phyloP scores from a whole-genome alignment of 257 asterid species.

The Verbena officinalis region DNA sequence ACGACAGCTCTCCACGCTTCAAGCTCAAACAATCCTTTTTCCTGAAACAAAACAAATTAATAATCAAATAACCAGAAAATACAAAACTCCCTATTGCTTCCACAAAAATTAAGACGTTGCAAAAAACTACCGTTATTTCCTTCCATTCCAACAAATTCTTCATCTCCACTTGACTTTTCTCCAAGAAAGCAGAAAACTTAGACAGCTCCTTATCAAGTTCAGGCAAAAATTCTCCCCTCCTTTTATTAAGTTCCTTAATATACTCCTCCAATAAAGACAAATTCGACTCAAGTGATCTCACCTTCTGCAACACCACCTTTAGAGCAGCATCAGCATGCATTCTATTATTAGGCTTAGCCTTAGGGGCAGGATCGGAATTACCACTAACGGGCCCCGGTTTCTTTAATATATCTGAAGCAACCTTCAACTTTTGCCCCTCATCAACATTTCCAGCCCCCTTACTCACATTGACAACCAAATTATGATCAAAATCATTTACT shows the following conservation, averaged over 20 bases:
- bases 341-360: conserved; percentile 61
- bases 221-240: conserved; percentile 74
- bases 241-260: conserved; percentile 71
- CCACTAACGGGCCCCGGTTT: conserved; percentile 34
- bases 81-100: background rate
- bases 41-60: conserved; percentile 44
- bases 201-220: conserved; percentile 71
- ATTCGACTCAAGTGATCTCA: conserved; percentile 80
- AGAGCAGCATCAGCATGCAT: conserved; percentile 91
- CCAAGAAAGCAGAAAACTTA: conserved; percentile 59
- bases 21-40: conserved; percentile 59
- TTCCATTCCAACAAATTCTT: conserved; percentile 81
- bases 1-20: conserved; percentile 69
- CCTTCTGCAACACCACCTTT: conserved; percentile 88
- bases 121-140: conserved; percentile 52
- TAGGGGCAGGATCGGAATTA: conserved; percentile 47
- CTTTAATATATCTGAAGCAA: conserved; percentile 41
- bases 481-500: conserved; percentile 32
- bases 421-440: conserved; percentile 45
- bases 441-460: conserved; percentile 44
- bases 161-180: conserved; percentile 72
- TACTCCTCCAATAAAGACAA: conserved; percentile 87
- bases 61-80: conserved; percentile 19
- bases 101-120: background rate
- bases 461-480: conserved; percentile 35